Evolutionary conservation across 1,284 basidiomycete species (phyloP).

Genomic region (Butyriboletus regius): DNA sequence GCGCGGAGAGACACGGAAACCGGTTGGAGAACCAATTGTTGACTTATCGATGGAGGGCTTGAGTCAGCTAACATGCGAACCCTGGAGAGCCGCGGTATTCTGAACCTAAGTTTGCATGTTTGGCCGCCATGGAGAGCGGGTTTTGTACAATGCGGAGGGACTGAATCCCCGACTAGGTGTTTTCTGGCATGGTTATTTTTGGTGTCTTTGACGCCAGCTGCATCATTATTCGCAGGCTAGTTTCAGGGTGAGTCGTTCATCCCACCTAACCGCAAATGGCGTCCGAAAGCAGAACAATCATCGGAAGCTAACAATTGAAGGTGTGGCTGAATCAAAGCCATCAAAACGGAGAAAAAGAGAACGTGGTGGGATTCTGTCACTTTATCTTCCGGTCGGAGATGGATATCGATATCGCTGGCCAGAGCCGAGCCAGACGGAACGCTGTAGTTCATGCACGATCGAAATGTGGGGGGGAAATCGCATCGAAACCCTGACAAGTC

Average conservation of each 20-base stretch:
- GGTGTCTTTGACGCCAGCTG: not conserved
- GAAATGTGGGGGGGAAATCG: no score
- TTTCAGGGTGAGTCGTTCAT: not conserved
- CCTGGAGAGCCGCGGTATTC: not conserved
- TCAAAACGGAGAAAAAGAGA: not conserved
- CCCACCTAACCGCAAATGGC: not conserved
- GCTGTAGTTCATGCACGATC: not conserved
- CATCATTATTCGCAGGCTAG: not conserved
- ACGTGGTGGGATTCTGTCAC: not conserved
- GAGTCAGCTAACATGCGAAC: not conserved
- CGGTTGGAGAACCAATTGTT: not conserved
- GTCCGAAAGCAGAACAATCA: not conserved
- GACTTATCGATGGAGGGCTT: not conserved
- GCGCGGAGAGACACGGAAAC: not conserved
- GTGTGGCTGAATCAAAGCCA: not conserved
- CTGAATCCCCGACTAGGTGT: no score
- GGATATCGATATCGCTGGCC: not conserved
- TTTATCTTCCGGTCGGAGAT: not conserved
- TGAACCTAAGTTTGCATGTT: not conserved
- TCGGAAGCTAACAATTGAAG: not conserved
- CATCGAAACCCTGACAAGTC: not conserved
- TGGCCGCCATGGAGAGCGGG: constrained; percentile 1
- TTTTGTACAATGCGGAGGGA: not conserved
- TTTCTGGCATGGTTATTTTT: not conserved
- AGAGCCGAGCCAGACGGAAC: not conserved